Evolutionary conservation across 306 rosid species (phyloP).

Genomic region (Canavalia ensiformis): DNA sequence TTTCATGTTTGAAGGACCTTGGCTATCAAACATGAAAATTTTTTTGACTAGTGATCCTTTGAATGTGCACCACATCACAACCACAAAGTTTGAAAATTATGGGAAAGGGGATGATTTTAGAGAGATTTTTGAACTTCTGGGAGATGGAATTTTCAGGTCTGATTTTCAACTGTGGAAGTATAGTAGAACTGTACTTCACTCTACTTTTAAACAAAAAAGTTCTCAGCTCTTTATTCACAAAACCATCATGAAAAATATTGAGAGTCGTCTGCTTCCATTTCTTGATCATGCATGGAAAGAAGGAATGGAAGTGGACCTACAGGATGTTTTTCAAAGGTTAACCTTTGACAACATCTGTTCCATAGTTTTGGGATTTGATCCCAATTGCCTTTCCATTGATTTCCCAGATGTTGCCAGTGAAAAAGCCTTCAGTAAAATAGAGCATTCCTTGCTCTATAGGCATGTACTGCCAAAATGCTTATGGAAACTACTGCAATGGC

Average conservation of each 20-base stretch:
- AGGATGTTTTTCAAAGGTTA: conserved; percentile 23
- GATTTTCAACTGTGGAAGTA: conserved; percentile 10
- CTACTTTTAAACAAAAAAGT: not conserved
- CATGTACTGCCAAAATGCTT: not conserved
- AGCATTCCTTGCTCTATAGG: not conserved
- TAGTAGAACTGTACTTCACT: conserved; percentile 18
- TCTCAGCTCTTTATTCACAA: not conserved
- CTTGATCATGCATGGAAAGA: not conserved
- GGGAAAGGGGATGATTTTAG: not conserved
- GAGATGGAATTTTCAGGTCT: conserved; percentile 36
- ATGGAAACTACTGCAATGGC: conserved; percentile 5
- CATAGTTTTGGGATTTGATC: not conserved
- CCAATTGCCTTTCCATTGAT: not conserved
- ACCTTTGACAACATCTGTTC: conserved; percentile 23
- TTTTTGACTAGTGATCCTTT: conserved; percentile 47
- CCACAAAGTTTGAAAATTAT: conserved; percentile 35
- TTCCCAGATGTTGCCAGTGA: not conserved
- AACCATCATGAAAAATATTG: not conserved
- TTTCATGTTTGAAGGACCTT: conserved; percentile 32
- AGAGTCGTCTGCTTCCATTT: not conserved
- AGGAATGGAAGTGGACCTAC: not conserved
- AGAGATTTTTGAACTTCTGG: conserved; percentile 17
- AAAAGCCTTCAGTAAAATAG: not conserved
- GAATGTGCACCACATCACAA: conserved; percentile 49
- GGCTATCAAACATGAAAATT: conserved; percentile 35